Evolutionary conservation across 768 basidiomycete species (phyloP), one percentile per base, ranked within the genome.

Genomic region (Panaeolus papilionaceus): DNA sequence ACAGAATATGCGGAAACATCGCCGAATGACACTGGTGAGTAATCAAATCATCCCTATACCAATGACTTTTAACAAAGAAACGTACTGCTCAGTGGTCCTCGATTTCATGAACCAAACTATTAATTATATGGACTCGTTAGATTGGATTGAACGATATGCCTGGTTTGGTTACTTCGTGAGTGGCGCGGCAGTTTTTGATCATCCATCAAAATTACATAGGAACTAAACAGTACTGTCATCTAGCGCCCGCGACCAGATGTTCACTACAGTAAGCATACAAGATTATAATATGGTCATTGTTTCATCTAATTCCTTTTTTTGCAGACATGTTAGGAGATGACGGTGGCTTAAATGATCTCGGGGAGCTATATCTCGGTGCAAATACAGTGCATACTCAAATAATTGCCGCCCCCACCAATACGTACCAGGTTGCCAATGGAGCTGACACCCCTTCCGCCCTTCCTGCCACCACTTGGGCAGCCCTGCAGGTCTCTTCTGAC

Each of bases 1-100:
- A 90, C 89, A 4, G 89, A 90, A 70, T 90, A 80, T 74, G 87
- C 86, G 0, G 86, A 87, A 66, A 87, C 84, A 58, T 85, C 85
- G 39, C 74, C 78, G 54, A 84, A 84, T 71, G 76, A 77, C 61
- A 77, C 77, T 51, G 82, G 83, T 82, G 58, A 58, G 33, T 58
- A 58, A 6, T 33, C 4, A 12, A 28, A 3, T 58, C 23, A 7
- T 51, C 20, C 28, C 14, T 12, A 33, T 33, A 16, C 20, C 7
- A 18, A 4, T 10, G 16, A 4, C 42, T 37, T 37, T 39, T 26
- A 4, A 12, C 20, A 5, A 39, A 26, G 37, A 12, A 62, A 51
- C 5, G 20, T 44, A 37, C 7, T 40, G 38, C 47, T 61, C 77
- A 77, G 86, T 85, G 61, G 83, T 89, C 16, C 74, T 79, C 39